Evolutionary conservation across 306 rosid species (phyloP), one percentile per base, ranked within the genome.

Genomic region (Psophocarpus tetragonolobus): DNA sequence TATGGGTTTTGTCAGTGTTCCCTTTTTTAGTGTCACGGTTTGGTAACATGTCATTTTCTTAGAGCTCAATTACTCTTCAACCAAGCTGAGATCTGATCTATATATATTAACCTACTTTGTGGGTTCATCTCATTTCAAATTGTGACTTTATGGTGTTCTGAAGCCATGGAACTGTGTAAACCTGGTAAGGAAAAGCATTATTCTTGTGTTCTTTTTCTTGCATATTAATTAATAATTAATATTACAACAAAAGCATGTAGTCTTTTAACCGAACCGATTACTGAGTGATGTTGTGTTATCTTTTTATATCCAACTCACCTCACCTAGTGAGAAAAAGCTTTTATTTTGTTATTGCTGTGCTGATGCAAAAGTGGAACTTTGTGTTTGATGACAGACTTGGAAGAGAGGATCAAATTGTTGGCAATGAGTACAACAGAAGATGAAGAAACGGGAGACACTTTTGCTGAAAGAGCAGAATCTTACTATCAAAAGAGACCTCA

Each of bases 401-500:
- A 92, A 35, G 96, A 88, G 80, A 92, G 96, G 82, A 87, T 96
- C 91, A 96, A 88, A 68, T 80, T 62, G 68, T 54, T 96, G 57
- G 76, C 84, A 20, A 48, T 78, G 17, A 82, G 81, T 74, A 39
- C 81, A 7, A 23, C 8, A 18, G 91, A 85, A 78, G 88, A 88
- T 5, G 87, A 77, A 71, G 76, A 85, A 3, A 18, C 11, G 3
- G 94, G 93, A 4, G 97, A 92, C 63, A 87, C 91, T 1, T 96
- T 96, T 48, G 91, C 96, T 0, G 91, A 96, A 76, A 91, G 99
- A 20, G 99, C 99, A 4, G 97, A 96, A 50, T 83, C 88, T 68
- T 96, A 96, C 84, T 96, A 92, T 73, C 92, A 86, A 53, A 88
- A 88, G 67, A 92, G 97, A n/a, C 99, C 99, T 50, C 98, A 90